Base-by-base conservation (phyloP, 2,329 filamentous ascomycete species). In the Alternaria incomplexa region DNA sequence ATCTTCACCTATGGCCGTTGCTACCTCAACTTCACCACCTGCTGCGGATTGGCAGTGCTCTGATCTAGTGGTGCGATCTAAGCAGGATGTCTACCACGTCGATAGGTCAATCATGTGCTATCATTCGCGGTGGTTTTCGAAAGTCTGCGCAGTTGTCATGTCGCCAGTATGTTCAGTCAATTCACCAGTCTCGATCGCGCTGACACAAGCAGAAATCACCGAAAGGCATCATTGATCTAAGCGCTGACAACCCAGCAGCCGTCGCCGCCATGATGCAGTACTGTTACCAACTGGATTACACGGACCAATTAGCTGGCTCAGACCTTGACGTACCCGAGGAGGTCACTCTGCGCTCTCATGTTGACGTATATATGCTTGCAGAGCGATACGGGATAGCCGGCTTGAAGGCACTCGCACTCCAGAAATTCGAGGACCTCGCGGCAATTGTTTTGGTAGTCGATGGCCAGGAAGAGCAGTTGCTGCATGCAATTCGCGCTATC, bases 261-360 rank as follows among this genome's bases (percentile, higher is more conserved):
- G 73, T 78, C 11, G 70, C 75, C 9, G 74, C 75, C 6, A 77
- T 78, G 76, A 72, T 78, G 57, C 73, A 76, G 48, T 77, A 76
- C 51, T 74, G 69, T 54, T 78, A 77, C 44, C 71, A 74, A 23
- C 61, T 77, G 23, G 73, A 77, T 50, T 76, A 78, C 44, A 68
- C 56, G 52, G 74, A 77, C 46, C 70, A 66, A 20, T 60, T 71
- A 20, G 20, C 68, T n/a, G 64, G 66, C 28, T 53, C 67, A 1
- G 71, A 70, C 43, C 48, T 62, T 11, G 58, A 62, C 13, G 67
- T 70, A 23, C 70, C 73, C 36, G 68, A 69, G 17, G 67, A 70
- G 6, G 65, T 68, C 20, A 67, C 74, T 11, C 61, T 76, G 5
- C 62, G 63, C 36, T 71, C 70, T 28, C 75, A 77, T 32, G 69